These are phyloP conservation scores for Rhodosorus marinus DNA, from an alignment of 23 red algal species.

Conservation along the genomic window DNA sequence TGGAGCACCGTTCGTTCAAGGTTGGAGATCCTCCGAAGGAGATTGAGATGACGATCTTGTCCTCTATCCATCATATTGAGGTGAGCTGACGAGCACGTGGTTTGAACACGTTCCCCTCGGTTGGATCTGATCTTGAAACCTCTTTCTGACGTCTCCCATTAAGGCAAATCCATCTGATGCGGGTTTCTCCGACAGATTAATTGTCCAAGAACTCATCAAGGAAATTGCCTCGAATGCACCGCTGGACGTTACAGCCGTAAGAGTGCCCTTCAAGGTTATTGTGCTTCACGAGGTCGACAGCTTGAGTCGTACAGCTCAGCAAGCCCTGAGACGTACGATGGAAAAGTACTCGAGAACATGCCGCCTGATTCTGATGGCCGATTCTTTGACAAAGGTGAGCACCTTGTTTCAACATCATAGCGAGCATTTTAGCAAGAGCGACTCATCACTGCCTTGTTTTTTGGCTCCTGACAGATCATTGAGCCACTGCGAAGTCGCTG, in stretches of 20 bases:
- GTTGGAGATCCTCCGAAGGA: slow-evolving; percentile 46
- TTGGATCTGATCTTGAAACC: too few species aligned
- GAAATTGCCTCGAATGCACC: slow-evolving; percentile 81
- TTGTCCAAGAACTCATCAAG: slow-evolving; percentile 92
- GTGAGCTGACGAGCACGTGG: too few species aligned
- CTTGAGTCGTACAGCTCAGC: slow-evolving; percentile 70
- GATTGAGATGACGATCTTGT: slow-evolving; percentile 71
- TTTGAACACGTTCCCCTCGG: too few species aligned
- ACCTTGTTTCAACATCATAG: too few species aligned
- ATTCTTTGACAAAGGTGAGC: slow-evolving; percentile 42
- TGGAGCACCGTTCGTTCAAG: slow-evolving; percentile 65
- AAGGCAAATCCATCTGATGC: slow-evolving; percentile 92
- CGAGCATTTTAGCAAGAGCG: too few species aligned
- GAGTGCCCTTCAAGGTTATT: slow-evolving; percentile 58
- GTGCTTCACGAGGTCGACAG: slow-evolving; percentile 88
- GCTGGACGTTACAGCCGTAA: slow-evolving; percentile 11
- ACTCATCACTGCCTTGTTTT: too few species aligned
- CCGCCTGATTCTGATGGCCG: slow-evolving; percentile 75
- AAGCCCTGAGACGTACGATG: slow-evolving; percentile 90
- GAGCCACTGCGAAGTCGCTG: slow-evolving; percentile 87
- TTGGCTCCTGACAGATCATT: too few species aligned
- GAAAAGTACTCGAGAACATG: slow-evolving; percentile 85
- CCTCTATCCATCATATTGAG: slow-evolving; percentile 81
- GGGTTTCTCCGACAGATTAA: slow-evolving; percentile 59
- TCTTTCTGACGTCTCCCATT: too few species aligned